Conservation (phyloP, 441 rosid species). For the Corymbia calophylla region DNA sequence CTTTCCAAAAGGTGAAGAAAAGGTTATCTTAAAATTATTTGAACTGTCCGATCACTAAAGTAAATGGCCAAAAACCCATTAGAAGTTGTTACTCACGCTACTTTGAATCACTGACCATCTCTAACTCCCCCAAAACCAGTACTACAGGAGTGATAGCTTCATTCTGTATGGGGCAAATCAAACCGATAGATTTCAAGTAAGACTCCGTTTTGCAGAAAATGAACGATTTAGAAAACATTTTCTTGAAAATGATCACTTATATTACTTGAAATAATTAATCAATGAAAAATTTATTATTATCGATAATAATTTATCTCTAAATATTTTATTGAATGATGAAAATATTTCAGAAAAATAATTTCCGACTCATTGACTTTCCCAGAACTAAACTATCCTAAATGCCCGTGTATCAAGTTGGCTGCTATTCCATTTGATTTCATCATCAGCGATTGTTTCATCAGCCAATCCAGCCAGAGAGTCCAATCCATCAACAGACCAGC, state of each 20-base stretch:
- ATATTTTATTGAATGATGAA: not conserved
- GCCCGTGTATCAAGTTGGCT: not conserved
- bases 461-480: not conserved
- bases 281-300: accelerated
- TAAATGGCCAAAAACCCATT: not conserved
- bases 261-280: too few species aligned
- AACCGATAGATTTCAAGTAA: not conserved
- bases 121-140: not conserved
- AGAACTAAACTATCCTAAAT: not conserved
- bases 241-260: not conserved
- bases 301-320: not conserved
- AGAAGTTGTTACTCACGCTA: not conserved
- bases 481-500: not conserved
- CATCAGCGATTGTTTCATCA: not conserved
- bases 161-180: not conserved
- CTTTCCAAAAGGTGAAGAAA: not conserved
- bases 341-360: too few species aligned
- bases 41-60: not conserved
- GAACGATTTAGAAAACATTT: not conserved
- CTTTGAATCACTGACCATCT: not conserved
- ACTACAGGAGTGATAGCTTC: not conserved
- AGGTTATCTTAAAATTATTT: not conserved
- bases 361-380: not conserved
- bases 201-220: not conserved
- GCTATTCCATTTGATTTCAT: not conserved